phyloP scores from a whole-genome alignment of 2,329 filamentous ascomycete genomes.

The Ophiocordyceps unilateralis region DNA sequence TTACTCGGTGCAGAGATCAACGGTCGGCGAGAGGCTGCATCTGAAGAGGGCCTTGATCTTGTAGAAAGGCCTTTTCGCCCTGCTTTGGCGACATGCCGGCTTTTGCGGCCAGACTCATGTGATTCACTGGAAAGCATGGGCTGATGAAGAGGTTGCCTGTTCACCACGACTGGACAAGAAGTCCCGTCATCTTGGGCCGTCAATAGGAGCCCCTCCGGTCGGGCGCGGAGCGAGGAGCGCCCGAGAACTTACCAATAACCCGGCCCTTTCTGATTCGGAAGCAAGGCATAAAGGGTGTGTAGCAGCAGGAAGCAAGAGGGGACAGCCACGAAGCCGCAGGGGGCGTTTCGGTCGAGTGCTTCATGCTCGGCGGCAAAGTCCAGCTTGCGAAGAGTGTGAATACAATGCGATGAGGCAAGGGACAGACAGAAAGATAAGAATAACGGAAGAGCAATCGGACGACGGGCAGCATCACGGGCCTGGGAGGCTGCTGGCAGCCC shows the following conservation, averaged over 20 bases:
- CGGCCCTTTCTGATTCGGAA: slow-evolving; percentile 20
- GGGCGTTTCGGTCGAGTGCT: slow-evolving; percentile 22
- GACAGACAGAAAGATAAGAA: too few species aligned
- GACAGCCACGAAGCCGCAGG: slow-evolving; percentile 28
- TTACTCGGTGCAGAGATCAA: slow-evolving; percentile 41
- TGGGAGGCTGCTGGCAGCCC: too few species aligned
- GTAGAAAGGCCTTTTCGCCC: too few species aligned
- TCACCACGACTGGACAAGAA: slow-evolving; percentile 7
- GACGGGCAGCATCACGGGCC: too few species aligned
- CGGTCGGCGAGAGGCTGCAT: slow-evolving; percentile 30
- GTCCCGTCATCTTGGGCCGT: slow-evolving; percentile 16
- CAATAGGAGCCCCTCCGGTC: slow-evolving; percentile 10
- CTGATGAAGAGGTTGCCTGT: slow-evolving; percentile 12
- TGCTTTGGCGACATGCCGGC: background rate
- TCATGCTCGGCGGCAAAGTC: slow-evolving; percentile 17
- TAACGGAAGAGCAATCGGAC: too few species aligned
- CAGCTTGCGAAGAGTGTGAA: slow-evolving; percentile 3
- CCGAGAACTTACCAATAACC: slow-evolving; percentile 17
- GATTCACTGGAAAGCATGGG: slow-evolving; percentile 11
- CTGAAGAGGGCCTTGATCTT: slow-evolving; percentile 25
- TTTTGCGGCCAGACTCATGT: slow-evolving; percentile 5
- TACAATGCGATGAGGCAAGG: slow-evolving; percentile 1
- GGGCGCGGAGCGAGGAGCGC: slow-evolving; percentile 7
- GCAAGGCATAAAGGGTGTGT: slow-evolving; percentile 20
- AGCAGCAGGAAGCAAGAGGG: slow-evolving; percentile 25